A percentile compares a stretch with the other conserved stretches of the same genome.
These are phyloP conservation scores for Blepharisma stoltei DNA, from an alignment of 73 alveolate species.

Conservation along the genomic window DNA sequence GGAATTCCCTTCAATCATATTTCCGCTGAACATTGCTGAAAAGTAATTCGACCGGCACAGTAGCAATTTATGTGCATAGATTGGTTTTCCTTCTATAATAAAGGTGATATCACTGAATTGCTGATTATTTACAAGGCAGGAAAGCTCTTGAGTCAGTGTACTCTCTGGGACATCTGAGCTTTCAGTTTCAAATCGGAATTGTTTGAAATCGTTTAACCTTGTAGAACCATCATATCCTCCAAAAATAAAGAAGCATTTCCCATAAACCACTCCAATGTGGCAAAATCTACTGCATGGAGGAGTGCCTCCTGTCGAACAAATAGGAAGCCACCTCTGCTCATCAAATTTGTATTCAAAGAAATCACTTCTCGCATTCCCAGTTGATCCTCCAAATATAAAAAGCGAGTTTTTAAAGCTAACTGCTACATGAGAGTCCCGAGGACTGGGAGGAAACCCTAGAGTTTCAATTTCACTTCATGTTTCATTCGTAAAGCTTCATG, in stretches of 20 bases:
- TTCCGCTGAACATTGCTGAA: slow-evolving; percentile 43
- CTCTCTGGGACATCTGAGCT: slow-evolving; percentile 56
- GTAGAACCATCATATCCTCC: slow-evolving; percentile 89
- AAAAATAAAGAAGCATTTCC: slow-evolving; percentile 66
- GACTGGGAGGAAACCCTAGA: slow-evolving; percentile 53
- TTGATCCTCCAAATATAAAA: slow-evolving; percentile 68
- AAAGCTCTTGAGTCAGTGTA: slow-evolving; percentile 48
- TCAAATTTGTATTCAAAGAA: slow-evolving; percentile 62
- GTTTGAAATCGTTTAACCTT: slow-evolving; percentile 77
- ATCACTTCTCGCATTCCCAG: slow-evolving; percentile 68
- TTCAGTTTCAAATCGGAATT: slow-evolving; percentile 46
- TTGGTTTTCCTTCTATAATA: slow-evolving; percentile 60
- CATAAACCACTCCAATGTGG: slow-evolving; percentile 63
- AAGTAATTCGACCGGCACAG: slow-evolving; percentile 61
- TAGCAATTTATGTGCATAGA: slow-evolving; percentile 52
- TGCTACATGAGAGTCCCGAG: slow-evolving; percentile 70
- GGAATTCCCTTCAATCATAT: slow-evolving; percentile 43
- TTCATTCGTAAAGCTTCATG: slow-evolving; percentile 60
- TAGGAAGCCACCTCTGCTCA: slow-evolving; percentile 70
- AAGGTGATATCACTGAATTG: slow-evolving; percentile 63
- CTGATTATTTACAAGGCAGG: slow-evolving; percentile 7
- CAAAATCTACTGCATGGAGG: slow-evolving; percentile 66
- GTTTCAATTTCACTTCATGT: slow-evolving; percentile 56
- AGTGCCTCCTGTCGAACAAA: slow-evolving; percentile 58
- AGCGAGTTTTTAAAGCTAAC: slow-evolving; percentile 56